A percentile compares a stretch with the other conserved stretches of the same genome.
These are phyloP conservation scores for Epicoccum nigrum DNA, from an alignment of 2,329 filamentous ascomycete species.

Conservation along the genomic window DNA sequence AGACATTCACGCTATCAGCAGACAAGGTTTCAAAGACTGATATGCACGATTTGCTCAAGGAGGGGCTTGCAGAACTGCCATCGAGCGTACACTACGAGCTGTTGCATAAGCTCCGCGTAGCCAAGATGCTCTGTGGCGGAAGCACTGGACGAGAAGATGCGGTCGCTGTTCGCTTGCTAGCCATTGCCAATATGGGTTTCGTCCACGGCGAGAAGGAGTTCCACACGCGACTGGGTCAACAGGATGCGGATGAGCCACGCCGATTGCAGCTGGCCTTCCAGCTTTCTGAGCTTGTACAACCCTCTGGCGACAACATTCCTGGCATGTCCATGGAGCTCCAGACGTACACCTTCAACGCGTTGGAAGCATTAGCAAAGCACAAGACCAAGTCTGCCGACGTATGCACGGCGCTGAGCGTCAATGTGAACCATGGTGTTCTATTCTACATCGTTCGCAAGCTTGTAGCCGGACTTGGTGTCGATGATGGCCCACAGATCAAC, in stretches of 20 bases:
- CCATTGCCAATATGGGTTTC: constrained; percentile 89
- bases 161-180: constrained; percentile 80
- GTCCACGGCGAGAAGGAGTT: constrained; percentile 85
- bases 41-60: constrained; percentile 51
- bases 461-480: constrained; percentile 73
- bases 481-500: constrained; percentile 61
- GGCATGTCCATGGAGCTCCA: constrained; percentile 78
- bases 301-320: constrained; percentile 71
- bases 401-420: constrained; percentile 87
- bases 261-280: constrained; percentile 90
- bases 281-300: constrained; percentile 87
- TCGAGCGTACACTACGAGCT: constrained; percentile 79
- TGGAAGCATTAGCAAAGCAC: constrained; percentile 86
- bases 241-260: constrained; percentile 88
- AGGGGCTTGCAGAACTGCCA: constrained; percentile 66
- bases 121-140: constrained; percentile 76
- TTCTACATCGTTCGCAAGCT: constrained; percentile 92
- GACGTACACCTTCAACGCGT: constrained; percentile 76
- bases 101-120: constrained; percentile 79
- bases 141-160: constrained; percentile 73
- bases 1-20: constrained; percentile 66
- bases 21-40: constrained; percentile 52
- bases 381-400: constrained; percentile 80
- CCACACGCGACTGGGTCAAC: constrained; percentile 80
- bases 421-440: constrained; percentile 93